These are phyloP conservation scores for Trifolium subterraneum DNA, from an alignment of 306 rosid species.

Conservation along the genomic window DNA sequence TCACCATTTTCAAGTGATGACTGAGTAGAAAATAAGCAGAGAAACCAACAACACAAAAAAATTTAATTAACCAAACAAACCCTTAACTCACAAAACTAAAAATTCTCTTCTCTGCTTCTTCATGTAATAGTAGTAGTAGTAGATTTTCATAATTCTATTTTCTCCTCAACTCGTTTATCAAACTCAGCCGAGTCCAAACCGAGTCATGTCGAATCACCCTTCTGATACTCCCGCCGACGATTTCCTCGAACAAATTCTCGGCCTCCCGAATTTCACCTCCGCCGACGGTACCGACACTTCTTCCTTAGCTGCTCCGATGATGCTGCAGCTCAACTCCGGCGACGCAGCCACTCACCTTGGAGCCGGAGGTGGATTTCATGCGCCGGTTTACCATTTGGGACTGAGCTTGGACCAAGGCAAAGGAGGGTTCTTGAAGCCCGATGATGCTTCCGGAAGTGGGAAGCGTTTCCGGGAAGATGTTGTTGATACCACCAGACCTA, in stretches of 20 bases:
- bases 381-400: constrained; percentile 77
- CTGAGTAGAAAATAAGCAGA: not conserved
- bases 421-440: constrained; percentile 70
- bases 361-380: constrained; percentile 58
- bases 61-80: constrained; percentile 1
- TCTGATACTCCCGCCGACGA: constrained; percentile 81
- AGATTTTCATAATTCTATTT: no score
- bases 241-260: constrained; percentile 91
- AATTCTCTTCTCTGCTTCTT: not conserved
- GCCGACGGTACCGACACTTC: constrained; percentile 50
- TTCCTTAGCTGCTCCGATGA: constrained; percentile 65
- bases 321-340: constrained; percentile 85
- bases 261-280: constrained; percentile 69
- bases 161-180: constrained; percentile 25
- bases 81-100: not conserved
- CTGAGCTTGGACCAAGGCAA: constrained; percentile 91
- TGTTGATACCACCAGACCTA: constrained; percentile 66
- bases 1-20: constrained; percentile 2
- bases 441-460: constrained; percentile 88
- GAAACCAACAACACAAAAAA: not conserved
- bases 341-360: constrained; percentile 61
- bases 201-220: constrained; percentile 78
- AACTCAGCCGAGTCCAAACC: constrained; percentile 44
- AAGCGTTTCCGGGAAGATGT: constrained; percentile 78
- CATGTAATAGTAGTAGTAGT: no score